These are phyloP conservation scores for Opeltia flavorubescens DNA, from an alignment of 495 filamentous ascomycete genomes.

Conservation along the genomic window DNA sequence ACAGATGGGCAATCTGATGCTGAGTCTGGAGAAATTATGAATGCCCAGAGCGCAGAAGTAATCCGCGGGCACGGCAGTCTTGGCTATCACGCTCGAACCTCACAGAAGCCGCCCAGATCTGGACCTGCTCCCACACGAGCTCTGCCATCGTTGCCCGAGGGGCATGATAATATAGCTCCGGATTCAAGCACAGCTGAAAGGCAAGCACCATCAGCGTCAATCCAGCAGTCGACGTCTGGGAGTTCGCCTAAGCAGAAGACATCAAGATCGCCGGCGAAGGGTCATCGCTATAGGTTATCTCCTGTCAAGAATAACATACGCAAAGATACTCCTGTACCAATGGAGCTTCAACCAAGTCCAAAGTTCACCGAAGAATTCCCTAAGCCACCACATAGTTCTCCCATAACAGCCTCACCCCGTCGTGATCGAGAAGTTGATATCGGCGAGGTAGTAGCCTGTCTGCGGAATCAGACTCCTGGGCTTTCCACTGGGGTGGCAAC, in stretches of 20 bases:
- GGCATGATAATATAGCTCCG: conserved; percentile 8
- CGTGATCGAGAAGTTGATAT: no score
- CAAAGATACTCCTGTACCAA: neutral
- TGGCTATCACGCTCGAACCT: neutral
- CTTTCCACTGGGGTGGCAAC: no score
- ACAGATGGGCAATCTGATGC: conserved; percentile 9
- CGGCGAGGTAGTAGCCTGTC: neutral
- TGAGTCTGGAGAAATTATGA: conserved; percentile 8
- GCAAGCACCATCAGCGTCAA: neutral
- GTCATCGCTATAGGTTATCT: conserved; percentile 1
- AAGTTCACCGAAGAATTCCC: neutral
- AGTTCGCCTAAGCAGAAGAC: neutral
- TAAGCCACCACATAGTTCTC: neutral
- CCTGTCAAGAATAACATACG: neutral
- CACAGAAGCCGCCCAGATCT: conserved; percentile 16
- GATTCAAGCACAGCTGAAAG: conserved; percentile 1
- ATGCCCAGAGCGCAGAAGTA: conserved; percentile 9
- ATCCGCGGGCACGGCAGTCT: neutral
- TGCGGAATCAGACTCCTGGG: no score
- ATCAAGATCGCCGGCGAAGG: conserved; percentile 5
- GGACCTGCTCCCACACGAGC: conserved; percentile 25
- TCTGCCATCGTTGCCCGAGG: conserved; percentile 25
- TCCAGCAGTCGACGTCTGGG: neutral
- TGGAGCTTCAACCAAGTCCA: neutral
- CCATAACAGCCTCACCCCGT: neutral